phyloP scores from a whole-genome alignment of 352 stramenopile species.

The Blastocystis sp. region DNA sequence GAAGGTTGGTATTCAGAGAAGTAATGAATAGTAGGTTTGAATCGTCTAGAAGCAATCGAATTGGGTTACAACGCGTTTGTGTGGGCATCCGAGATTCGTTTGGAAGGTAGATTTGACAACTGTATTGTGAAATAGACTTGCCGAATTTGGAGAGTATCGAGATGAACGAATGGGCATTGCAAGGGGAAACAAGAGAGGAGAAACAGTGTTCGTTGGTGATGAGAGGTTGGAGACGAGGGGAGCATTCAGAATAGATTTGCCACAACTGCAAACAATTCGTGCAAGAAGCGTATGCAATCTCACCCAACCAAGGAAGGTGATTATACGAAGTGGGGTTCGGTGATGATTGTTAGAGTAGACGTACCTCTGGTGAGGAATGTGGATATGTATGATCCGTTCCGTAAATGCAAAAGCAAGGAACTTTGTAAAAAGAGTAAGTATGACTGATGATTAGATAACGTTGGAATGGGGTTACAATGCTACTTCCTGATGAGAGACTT shows the following conservation, averaged over 20 bases:
- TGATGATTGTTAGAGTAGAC: background rate
- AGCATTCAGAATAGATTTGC: background rate
- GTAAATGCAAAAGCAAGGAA: background rate
- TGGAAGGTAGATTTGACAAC: background rate
- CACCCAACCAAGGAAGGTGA: background rate
- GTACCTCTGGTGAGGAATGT: background rate
- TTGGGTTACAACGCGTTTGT: background rate
- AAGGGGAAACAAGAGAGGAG: background rate
- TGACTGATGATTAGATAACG: background rate
- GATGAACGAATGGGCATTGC: background rate
- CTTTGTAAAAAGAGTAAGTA: background rate
- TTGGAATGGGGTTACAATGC: background rate
- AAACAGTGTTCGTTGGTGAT: background rate
- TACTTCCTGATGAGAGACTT: background rate
- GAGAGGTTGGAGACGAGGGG: background rate
- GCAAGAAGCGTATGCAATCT: background rate
- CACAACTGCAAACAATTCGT: background rate
- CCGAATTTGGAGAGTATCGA: background rate
- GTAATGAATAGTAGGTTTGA: background rate
- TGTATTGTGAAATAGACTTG: background rate
- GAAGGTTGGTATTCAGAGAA: background rate
- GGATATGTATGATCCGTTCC: background rate
- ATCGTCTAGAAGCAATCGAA: background rate
- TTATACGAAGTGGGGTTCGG: background rate
- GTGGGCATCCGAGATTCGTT: background rate